Evolutionary conservation across 75 land plant species (phyloP), one percentile per base, ranked within the genome.

Genomic region (Cunninghamia lanceolata): DNA sequence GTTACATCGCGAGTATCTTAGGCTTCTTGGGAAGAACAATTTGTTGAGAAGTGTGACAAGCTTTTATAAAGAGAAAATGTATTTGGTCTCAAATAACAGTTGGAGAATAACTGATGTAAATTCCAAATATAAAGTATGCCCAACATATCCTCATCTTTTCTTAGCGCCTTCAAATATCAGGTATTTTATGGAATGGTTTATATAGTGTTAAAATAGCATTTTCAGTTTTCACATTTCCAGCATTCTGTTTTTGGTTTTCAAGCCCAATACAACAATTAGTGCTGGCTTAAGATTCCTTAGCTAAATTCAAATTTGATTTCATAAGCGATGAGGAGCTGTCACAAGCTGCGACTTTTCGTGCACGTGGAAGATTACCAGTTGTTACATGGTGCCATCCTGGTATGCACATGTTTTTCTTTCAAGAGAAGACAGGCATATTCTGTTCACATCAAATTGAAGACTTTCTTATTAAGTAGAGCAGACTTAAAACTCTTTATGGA

Each of bases 331-430:
- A 95, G 68, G 99, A 96, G 83, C 76, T 98, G 76, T 82, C 74
- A 17, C 96, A 95, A 84, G 99, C 95, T 86, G 94, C 95, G 28
- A 87, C 85, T 66, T 98, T 98, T 87, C 95, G 99, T 86, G 95
- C 94, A 53, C 93, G 96, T 73, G 90, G 93, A 52, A 90, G 99
- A 56, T 90, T 98, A 78, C 99, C 98, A 53, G 96, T 91, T 83
- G 87, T 98, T 87, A 89, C 95, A 66, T 98, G 99, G 99, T 94
- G 93, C 86, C 90, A 98, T 89, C 92, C 95, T 74, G 96, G 99
- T 98, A 82, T 85, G 89, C 84, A 4, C 11, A 36, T 85, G 21
- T 16, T 54, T 54, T 68, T 28, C 52, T 66, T 77, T 52, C 39
- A 74, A 42, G 16, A 43, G 35, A 85, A 15, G 82, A 74, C 21